Base-by-base conservation (phyloP, 2,329 filamentous ascomycete genomes). In the Plectosphaerella cucumerina region DNA sequence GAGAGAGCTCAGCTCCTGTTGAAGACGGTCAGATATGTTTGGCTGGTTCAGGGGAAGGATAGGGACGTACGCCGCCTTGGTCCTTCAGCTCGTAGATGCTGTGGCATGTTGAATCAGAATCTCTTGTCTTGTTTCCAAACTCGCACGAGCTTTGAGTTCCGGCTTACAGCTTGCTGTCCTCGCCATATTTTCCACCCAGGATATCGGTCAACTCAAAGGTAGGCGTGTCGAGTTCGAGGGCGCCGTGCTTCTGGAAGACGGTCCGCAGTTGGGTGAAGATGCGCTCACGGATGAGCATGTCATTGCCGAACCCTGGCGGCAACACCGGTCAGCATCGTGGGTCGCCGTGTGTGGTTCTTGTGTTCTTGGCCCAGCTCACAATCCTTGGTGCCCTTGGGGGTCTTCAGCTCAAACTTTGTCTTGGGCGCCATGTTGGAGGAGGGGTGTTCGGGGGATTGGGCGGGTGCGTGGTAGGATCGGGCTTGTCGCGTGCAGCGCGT, bases 191-290 rank as follows among this genome's bases (percentile, higher is more conserved):
- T 54, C 90, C 90, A 18, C 90, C 80, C 37, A 96, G 80, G 57
- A 95, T 93, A 61, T 95, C 90, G 66, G 86, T 87, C 55, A 94
- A 77, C 70, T 96, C 90, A 65, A 96, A 96, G 53, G 94, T 89
- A 57, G 80, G 83, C 52, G 89, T 94, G 70, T 92, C 89, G 58
- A 94, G 84, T 55, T 87, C 85, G 53, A 87, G 85, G 56, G 81
- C 89, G 66, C 88, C 89, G 74, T 93, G 87, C 62, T 86, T 86
- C 73, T 91, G 90, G 76, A 94, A 93, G 65, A 93, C 85, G 53
- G 85, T 76, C 58, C 82, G 84, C 67, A 93, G 90, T 62, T 82
- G 85, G 63, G 72, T 77, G 69, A 90, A 92, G 72, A 93, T 91
- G 66, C 85, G 83, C 70, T 92, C 87, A 60, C 89, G 84, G 63